Evolutionary conservation across 305 asterid genomes (phyloP).

Genomic region (Fraxinus floribunda): DNA sequence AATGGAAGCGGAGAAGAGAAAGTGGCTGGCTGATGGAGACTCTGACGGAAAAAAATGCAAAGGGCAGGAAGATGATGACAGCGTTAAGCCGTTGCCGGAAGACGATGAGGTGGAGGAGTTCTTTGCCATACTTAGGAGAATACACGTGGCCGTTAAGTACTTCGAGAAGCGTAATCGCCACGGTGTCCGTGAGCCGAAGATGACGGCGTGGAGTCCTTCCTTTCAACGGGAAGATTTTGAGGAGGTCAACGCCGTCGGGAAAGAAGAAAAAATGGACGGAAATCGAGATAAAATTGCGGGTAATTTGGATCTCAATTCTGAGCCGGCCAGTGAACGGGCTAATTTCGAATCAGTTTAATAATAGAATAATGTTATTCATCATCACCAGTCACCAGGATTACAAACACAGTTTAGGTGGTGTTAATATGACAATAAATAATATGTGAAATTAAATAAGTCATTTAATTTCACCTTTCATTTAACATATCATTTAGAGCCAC

Average conservation of each 20-base stretch:
- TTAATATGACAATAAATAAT: too few relatives aligned
- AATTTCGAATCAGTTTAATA: not conserved
- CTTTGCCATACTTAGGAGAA: slow-evolving; percentile 42
- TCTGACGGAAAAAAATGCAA: slow-evolving; percentile 19
- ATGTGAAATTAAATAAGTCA: too few relatives aligned
- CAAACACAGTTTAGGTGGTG: too few relatives aligned
- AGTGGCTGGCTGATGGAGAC: slow-evolving; percentile 22
- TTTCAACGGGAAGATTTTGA: slow-evolving; percentile 30
- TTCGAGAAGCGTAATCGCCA: slow-evolving; percentile 22
- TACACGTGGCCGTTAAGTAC: slow-evolving; percentile 37
- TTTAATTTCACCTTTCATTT: too few relatives aligned
- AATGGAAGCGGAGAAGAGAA: slow-evolving; percentile 33
- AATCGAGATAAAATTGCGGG: slow-evolving; percentile 11
- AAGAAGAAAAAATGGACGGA: not conserved
- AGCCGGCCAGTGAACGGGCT: slow-evolving; percentile 11
- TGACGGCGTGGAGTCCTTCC: slow-evolving; percentile 30
- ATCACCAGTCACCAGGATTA: too few relatives aligned
- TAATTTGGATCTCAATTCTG: slow-evolving; percentile 33
- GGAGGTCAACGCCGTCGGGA: slow-evolving; percentile 10
- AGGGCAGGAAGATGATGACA: slow-evolving; percentile 1
- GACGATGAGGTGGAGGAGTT: slow-evolving; percentile 52
- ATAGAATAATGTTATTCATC: too few relatives aligned
- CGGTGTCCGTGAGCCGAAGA: slow-evolving; percentile 20
- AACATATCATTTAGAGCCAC: too few relatives aligned
- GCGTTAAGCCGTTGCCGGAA: slow-evolving; percentile 22